These are phyloP conservation scores for Termitomyces eurrhizus DNA, from an alignment of 768 basidiomycete species.

Conservation along the genomic window DNA sequence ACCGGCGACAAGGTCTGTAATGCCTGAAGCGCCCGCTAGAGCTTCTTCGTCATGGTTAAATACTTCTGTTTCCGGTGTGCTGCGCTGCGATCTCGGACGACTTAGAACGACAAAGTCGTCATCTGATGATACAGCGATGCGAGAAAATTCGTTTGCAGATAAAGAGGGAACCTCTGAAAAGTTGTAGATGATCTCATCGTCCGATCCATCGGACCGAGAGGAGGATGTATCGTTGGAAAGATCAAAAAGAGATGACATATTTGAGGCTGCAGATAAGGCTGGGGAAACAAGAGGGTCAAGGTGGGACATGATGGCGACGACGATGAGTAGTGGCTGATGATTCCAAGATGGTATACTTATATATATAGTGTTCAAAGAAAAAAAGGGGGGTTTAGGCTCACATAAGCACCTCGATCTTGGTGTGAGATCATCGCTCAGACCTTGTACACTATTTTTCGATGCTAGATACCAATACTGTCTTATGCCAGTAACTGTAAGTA, in stretches of 20 bases:
- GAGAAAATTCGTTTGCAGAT: slow-evolving; percentile 22
- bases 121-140: slow-evolving; percentile 32
- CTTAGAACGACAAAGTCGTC: slow-evolving; percentile 49
- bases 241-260: slow-evolving; percentile 22
- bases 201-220: slow-evolving; percentile 33
- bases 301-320: slow-evolving; percentile 1
- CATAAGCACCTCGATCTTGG: neutral
- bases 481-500: too few relatives aligned
- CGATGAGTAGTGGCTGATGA: neutral
- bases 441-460: too few relatives aligned
- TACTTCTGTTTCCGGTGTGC: slow-evolving; percentile 1
- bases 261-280: slow-evolving; percentile 19
- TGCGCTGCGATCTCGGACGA: slow-evolving; percentile 11
- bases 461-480: too few relatives aligned
- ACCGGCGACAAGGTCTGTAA: slow-evolving; percentile 10
- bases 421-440: neutral
- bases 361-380: neutral
- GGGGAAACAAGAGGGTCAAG: slow-evolving; percentile 17
- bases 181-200: slow-evolving; percentile 56
- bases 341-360: neutral
- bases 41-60: slow-evolving; percentile 4
- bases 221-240: slow-evolving; percentile 8
- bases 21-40: slow-evolving; percentile 3
- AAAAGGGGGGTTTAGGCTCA: neutral
- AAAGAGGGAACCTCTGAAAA: slow-evolving; percentile 31